These are phyloP conservation scores for Saccharomycopsis vini DNA, from an alignment of 805 yeast genomes.

Conservation along the genomic window DNA sequence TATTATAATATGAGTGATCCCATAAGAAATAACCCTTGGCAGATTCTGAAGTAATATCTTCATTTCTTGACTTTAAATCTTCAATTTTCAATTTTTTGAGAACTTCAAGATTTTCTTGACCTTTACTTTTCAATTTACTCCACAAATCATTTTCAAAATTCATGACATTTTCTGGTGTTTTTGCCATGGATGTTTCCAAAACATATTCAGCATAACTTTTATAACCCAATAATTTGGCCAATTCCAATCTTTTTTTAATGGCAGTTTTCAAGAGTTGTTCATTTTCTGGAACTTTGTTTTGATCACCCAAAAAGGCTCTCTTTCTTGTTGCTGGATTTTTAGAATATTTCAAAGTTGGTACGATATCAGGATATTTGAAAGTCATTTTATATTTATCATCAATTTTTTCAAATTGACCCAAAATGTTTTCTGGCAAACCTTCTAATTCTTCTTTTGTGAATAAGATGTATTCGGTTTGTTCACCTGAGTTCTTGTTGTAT, in stretches of 20 bases:
- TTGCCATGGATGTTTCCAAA: conserved; percentile 76
- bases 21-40: conserved; percentile 46
- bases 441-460: conserved; percentile 58
- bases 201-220: conserved; percentile 59
- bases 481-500: conserved; percentile 60
- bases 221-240: conserved; percentile 61
- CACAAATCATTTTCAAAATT: conserved; percentile 55
- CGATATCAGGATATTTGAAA: conserved; percentile 70
- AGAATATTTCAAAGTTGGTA: conserved; percentile 74
- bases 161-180: conserved; percentile 49
- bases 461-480: conserved; percentile 50
- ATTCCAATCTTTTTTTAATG: conserved; percentile 48
- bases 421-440: conserved; percentile 63
- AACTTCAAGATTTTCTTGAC: conserved; percentile 40
- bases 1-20: conserved; percentile 67
- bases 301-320: conserved; percentile 56
- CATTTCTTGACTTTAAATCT: conserved; percentile 40
- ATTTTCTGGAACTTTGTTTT: conserved; percentile 57
- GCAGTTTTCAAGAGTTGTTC: conserved; percentile 52
- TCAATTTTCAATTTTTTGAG: conserved; percentile 44
- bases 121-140: conserved; percentile 50
- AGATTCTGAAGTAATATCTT: conserved; percentile 28
- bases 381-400: conserved; percentile 53
- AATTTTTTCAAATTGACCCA: conserved; percentile 47
- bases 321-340: conserved; percentile 55